These are phyloP conservation scores for Cardamine resedifolia DNA, from an alignment of 345 rosid genomes.

Conservation along the genomic window DNA sequence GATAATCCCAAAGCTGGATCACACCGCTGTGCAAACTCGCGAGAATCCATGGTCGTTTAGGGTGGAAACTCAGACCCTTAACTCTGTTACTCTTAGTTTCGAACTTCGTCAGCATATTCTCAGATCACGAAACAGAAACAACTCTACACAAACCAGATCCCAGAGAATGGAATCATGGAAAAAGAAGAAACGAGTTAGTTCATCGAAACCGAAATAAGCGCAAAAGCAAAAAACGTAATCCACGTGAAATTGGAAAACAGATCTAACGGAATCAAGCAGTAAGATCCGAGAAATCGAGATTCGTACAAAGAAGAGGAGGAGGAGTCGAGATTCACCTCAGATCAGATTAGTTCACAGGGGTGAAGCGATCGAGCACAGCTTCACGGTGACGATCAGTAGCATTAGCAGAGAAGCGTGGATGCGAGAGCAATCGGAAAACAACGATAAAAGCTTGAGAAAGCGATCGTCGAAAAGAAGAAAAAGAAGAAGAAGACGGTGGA, in stretches of 20 bases:
- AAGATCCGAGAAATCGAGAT: conserved; percentile 15
- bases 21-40: conserved; percentile 99
- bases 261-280: not conserved
- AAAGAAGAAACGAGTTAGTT: conserved; percentile 7
- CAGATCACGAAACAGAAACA: conserved; percentile 27
- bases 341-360: conserved; percentile 44
- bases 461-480: conserved; percentile 14
- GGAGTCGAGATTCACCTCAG: conserved; percentile 49
- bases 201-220: not conserved
- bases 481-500: conserved; percentile 25
- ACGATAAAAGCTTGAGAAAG: not conserved
- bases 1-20: conserved; percentile 99
- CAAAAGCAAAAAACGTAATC: not conserved
- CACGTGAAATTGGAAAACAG: not conserved
- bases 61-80: conserved; percentile 94
- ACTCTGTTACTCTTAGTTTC: conserved; percentile 99
- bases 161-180: conserved; percentile 15
- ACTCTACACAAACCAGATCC: conserved; percentile 35
- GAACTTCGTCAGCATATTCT: conserved; percentile 88
- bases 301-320: not conserved
- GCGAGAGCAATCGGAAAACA: conserved; percentile 1
- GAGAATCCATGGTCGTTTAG: conserved; percentile 96
- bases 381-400: conserved; percentile 24
- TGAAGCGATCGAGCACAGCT: conserved; percentile 30
- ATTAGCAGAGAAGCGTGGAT: conserved; percentile 20